phyloP scores from a whole-genome alignment of 106 monocot genomes.

The Posidonia australis region DNA sequence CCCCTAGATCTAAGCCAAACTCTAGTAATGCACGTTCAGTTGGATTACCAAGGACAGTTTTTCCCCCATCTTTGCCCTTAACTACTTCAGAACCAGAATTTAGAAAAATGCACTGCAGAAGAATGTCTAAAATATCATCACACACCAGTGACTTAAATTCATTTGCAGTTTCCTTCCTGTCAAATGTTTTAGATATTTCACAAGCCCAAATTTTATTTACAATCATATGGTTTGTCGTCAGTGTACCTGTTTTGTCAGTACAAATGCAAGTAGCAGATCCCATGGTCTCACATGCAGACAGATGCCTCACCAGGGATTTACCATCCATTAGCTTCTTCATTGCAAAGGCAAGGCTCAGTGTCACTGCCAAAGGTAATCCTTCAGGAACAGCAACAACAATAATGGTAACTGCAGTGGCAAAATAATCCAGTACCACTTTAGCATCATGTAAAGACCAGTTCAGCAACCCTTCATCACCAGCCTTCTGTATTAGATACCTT shows the following conservation, averaged over 20 bases:
- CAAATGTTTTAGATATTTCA: conserved; percentile 33
- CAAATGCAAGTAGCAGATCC: conserved; percentile 93
- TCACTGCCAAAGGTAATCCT: conserved; percentile 95
- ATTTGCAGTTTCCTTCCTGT: conserved; percentile 24
- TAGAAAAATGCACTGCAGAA: conserved; percentile 72
- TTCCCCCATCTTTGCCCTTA: conserved; percentile 50
- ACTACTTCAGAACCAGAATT: conserved; percentile 79
- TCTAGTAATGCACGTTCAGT: conserved; percentile 86
- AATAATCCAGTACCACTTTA: conserved; percentile 54
- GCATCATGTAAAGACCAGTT: conserved; percentile 67
- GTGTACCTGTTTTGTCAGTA: conserved; percentile 95
- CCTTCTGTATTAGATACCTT: conserved; percentile 49
- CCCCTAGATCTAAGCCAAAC: conserved; percentile 68
- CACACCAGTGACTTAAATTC: conserved; percentile 34
- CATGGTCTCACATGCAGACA: conserved; percentile 98
- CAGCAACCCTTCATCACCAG: conserved; percentile 23
- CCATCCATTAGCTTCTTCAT: conserved; percentile 95
- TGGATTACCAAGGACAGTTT: conserved; percentile 68
- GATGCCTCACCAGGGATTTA: conserved; percentile 80
- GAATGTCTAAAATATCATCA: conserved; percentile 30
- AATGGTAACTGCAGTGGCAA: conserved; percentile 86
- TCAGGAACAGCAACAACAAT: conserved; percentile 97
- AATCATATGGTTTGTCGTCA: conserved; percentile 97
- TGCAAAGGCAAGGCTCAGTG: conserved; percentile 93
- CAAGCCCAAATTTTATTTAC: conserved; percentile 81